Conservation (phyloP, 768 basidiomycete species). For the Psilocybe azurescens region DNA sequence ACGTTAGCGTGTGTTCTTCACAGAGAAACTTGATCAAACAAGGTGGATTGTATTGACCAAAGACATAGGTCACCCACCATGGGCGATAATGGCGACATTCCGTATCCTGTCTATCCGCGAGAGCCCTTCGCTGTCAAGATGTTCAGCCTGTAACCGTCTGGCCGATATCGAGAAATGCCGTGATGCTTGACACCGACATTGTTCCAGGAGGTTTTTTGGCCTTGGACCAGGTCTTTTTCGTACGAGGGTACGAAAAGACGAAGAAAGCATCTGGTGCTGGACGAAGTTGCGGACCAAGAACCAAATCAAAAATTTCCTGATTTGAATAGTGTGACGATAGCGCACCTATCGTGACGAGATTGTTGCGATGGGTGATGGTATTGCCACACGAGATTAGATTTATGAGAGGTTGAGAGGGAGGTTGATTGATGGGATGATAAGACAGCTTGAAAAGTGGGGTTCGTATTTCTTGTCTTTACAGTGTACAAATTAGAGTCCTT, state of each 20-base stretch:
- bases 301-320: background rate
- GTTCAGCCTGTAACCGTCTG: constrained; percentile 25
- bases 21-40: constrained; percentile 5
- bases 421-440: too few relatives aligned
- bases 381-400: too few relatives aligned
- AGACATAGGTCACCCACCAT: constrained; percentile 40
- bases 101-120: constrained; percentile 45
- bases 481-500: too few relatives aligned
- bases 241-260: constrained; percentile 11
- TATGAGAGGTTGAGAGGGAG: too few relatives aligned
- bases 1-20: constrained; percentile 10
- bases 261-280: constrained; percentile 14
- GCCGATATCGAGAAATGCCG: constrained; percentile 16
- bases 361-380: too few relatives aligned
- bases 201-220: background rate
- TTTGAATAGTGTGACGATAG: too few relatives aligned
- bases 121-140: constrained; percentile 25
- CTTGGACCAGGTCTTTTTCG: constrained; percentile 1
- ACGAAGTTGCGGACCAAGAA: background rate
- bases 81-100: constrained; percentile 56
- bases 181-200: background rate
- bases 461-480: too few relatives aligned
- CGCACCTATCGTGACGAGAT: too few relatives aligned
- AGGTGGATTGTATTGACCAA: constrained; percentile 9
- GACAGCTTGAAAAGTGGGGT: too few relatives aligned